Base-by-base conservation (phyloP, 371 early-diverging fungal genomes). In the Coemansia sp. region DNA sequence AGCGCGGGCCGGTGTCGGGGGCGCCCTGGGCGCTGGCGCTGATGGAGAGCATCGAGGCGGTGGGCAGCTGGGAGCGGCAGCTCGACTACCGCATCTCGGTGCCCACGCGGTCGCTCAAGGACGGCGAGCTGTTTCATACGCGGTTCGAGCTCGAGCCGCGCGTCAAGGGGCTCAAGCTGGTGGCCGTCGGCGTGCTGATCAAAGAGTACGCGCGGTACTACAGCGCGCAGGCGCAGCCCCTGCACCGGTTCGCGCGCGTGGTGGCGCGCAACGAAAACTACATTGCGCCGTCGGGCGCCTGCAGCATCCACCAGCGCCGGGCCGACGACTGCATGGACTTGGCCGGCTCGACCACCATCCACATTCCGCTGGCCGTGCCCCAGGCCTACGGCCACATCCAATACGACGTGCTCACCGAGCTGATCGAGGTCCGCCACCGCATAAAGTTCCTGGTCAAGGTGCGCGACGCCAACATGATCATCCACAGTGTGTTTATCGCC, bases 171-270 rank as follows among this genome's bases (percentile, higher is more conserved):
- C 39, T 77, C 26, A 64, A 58, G 39, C 62, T 77, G 10, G 51
- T 77, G 20, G 57, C 73, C 0, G 68, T 69, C 11, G 68, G 74
- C 20, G 69, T 65, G 35, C 57, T 77, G n/a, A 60, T 77, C 53
- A 77, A 77, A 14, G 77, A 77, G 51, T 77, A 77, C 48, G 47
- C 53, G n/a, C 63, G 74, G 5, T 77, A 69, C 54, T 66, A 68
- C 39, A 63, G 59, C 59, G 4, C 56, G 4, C 30, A 34, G 0
- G 63, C 59, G 30, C 53, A 56, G 16, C 41, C 60, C 3, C 40
- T 66, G 45, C 69, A 69, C 47, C 41, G 54, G 55, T 59, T 66
- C 39, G 49, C 66, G 4, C 59, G 67, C 0, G 67, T 77, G 0
- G 65, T 67, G 5, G 63, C 67, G n/a, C 73, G 77, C 14, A 74